Evolutionary conservation across 2,329 filamentous ascomycete genomes (phyloP).

Genomic region (Epichloe hybrida): DNA sequence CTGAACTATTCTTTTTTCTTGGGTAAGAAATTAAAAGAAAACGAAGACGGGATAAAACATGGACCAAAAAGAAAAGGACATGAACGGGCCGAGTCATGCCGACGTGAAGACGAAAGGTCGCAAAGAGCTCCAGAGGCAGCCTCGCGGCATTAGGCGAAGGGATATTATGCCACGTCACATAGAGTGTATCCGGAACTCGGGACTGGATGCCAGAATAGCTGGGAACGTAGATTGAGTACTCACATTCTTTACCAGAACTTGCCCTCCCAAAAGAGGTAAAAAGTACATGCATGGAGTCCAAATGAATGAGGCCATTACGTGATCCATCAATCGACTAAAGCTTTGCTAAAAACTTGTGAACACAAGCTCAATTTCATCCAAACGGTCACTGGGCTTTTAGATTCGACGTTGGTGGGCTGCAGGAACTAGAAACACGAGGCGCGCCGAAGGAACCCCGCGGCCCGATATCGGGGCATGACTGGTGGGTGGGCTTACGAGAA

Average conservation of each 20-base stretch:
- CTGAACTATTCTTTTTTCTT: not conserved
- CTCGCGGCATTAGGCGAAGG: constrained; percentile 1
- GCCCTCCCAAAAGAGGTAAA: no score
- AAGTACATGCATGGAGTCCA: no score
- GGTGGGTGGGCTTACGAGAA: not conserved
- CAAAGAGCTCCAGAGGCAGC: not conserved
- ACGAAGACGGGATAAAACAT: not conserved
- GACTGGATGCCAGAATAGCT: no score
- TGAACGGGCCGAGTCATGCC: not conserved
- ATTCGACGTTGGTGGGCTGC: no score
- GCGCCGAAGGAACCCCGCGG: not conserved
- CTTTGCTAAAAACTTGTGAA: no score
- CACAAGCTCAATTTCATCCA: no score
- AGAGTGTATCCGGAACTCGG: not conserved
- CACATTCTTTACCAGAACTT: no score
- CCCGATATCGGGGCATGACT: constrained; percentile 5
- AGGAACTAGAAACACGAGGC: no score
- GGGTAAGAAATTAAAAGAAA: not conserved
- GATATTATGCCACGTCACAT: not conserved
- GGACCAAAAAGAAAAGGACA: not conserved
- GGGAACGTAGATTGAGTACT: no score
- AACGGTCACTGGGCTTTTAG: no score
- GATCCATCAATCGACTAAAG: no score
- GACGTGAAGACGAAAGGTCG: not conserved
- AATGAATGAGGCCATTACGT: no score